These are phyloP conservation scores for Leccinum fallax DNA, from an alignment of 1,284 basidiomycete genomes.

Conservation along the genomic window DNA sequence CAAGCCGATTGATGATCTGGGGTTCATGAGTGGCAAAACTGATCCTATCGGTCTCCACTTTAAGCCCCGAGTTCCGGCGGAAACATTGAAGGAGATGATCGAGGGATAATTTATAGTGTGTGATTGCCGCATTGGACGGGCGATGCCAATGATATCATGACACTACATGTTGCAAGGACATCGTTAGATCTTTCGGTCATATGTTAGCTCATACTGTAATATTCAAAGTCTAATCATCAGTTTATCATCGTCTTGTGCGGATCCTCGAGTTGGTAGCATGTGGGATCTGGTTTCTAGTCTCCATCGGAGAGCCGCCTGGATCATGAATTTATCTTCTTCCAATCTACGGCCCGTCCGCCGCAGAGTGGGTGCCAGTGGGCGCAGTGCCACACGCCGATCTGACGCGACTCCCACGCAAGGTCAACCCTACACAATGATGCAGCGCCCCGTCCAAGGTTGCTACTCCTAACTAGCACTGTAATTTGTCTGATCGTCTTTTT, in stretches of 20 bases:
- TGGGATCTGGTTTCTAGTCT: neutral
- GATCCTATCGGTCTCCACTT: neutral
- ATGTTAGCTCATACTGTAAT: neutral
- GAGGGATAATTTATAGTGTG: neutral
- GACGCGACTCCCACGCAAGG: neutral
- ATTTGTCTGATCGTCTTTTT: conserved; percentile 7
- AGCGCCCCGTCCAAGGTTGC: conserved; percentile 10
- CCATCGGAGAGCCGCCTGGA: neutral
- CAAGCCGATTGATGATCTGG: neutral
- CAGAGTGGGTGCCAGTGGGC: neutral
- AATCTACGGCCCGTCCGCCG: neutral
- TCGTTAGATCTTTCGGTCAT: neutral
- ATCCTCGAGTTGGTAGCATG: neutral
- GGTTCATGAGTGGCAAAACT: neutral
- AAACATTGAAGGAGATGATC: neutral
- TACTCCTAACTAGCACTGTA: neutral
- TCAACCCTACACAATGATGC: neutral
- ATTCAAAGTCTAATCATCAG: neutral
- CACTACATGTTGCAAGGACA: neutral
- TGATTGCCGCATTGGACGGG: neutral
- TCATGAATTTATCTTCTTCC: neutral
- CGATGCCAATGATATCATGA: neutral
- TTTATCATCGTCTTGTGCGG: neutral
- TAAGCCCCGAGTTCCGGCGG: neutral
- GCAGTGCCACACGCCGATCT: neutral